Evolutionary conservation across 139 green algal genomes (phyloP), one percentile per base, ranked within the genome.

Genomic region (Chlorella sp.): DNA sequence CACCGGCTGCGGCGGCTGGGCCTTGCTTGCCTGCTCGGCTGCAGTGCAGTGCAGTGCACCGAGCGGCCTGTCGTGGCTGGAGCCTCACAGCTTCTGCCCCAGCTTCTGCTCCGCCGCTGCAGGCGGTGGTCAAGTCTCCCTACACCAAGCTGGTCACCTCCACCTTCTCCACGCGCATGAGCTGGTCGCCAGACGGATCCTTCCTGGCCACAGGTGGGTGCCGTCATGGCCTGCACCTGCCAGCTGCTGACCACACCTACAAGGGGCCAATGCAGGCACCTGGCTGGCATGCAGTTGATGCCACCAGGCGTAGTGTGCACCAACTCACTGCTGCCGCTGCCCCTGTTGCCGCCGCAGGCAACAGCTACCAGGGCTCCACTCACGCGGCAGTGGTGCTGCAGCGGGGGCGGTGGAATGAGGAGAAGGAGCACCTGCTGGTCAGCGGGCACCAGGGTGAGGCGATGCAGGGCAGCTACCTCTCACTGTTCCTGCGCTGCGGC

Each of bases 111-210:
- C 7, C 44, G 44, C 44, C 7, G 7, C 44, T 11, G 44, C 51
- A 60, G 51, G 51, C 51, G 51, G 51, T 60, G 51, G 56, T 98
- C 6, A 86, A 41, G 25, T 84, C 91, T 34, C 89, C 88, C 20
- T 96, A 95, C 55, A 30, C 69, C 38, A 82, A 90, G 65, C 86
- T 88, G 60, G 76, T 89, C 38, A 85, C 68, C 30, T 74, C 67
- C 60, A 91, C 88, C 39, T 95, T 94, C 87, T 62, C 85, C 76
- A 75, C 64, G 4, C 89, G 90, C 72, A 81, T 93, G 15, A 69
- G 39, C 56, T 97, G 92, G 92, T 85, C 82, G 32, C 94, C 96
- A 5, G 95, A 98, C 74, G 96, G 96, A 26, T 84, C 92, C 36
- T 84, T 47, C 25, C 87, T 99, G 60, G 86, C 91, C 4, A 91